Conservation (phyloP, 257 asterid genomes). For the Sherardia arvensis region DNA sequence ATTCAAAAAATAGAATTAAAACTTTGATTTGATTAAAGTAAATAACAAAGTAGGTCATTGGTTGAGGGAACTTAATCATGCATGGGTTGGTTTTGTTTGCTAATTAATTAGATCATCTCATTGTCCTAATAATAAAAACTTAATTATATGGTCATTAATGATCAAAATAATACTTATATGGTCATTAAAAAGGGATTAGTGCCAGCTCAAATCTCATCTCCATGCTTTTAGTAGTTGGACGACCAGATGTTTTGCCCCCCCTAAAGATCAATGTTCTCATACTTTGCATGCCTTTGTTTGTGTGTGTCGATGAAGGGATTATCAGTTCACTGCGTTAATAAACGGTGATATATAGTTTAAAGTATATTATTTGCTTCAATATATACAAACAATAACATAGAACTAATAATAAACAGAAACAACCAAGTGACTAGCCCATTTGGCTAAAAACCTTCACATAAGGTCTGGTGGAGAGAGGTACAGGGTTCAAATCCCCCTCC, state of each 20-base stretch:
- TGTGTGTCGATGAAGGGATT: neutral
- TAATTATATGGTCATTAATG: too few species aligned
- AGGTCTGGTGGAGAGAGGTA: too few species aligned
- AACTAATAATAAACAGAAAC: too few species aligned
- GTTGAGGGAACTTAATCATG: slow-evolving; percentile 11
- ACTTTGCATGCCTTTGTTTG: neutral
- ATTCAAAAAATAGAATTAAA: neutral
- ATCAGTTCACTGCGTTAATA: too few species aligned
- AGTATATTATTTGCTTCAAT: too few species aligned
- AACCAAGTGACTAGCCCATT: too few species aligned
- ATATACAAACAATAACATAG: too few species aligned
- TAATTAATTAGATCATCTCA: neutral
- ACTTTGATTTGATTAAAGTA: neutral
- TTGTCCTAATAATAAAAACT: neutral
- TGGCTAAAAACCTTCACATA: too few species aligned
- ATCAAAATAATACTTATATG: too few species aligned
- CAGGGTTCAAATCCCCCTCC: too few species aligned
- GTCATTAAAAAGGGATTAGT: neutral
- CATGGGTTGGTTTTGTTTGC: neutral
- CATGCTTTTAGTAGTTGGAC: neutral
- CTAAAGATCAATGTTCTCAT: neutral
- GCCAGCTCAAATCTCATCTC: slow-evolving; percentile 6
- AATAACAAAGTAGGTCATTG: neutral
- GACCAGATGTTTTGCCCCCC: neutral
- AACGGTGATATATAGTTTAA: too few species aligned